Percentiles rank a stretch among this genome's conserved stretches.
Conservation (phyloP, 371 early-diverging fungal species). For the Mucor racemosus region DNA sequence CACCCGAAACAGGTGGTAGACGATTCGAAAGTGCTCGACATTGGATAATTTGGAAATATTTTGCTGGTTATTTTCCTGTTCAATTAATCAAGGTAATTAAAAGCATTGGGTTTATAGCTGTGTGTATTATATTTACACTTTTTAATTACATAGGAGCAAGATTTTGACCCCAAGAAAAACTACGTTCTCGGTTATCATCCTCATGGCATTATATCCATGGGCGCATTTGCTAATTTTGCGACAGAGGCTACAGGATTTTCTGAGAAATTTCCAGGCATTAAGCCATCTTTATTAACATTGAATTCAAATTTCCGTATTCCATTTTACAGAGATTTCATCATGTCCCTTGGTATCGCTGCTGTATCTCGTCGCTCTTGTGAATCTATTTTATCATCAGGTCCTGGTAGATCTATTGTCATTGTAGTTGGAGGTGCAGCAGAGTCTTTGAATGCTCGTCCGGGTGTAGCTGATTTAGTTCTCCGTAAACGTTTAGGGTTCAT, state of each 20-base stretch:
- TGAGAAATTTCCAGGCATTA: constrained; percentile 69
- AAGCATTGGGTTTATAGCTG: background rate
- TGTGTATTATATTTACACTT: background rate
- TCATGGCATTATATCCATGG: constrained; percentile 85
- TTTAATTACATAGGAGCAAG: constrained; percentile 55
- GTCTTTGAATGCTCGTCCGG: constrained; percentile 70
- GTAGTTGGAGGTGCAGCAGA: constrained; percentile 85
- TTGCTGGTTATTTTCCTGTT: constrained; percentile 83
- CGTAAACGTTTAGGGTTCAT: constrained; percentile 81
- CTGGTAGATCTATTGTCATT: constrained; percentile 80
- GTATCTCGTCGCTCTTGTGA: constrained; percentile 80
- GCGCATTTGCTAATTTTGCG: constrained; percentile 83
- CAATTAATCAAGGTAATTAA: constrained; percentile 68
- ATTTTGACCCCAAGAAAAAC: constrained; percentile 75
- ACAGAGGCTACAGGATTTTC: constrained; percentile 75
- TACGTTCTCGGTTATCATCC: constrained; percentile 85
- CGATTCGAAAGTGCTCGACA: constrained; percentile 62
- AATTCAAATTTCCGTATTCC: constrained; percentile 70
- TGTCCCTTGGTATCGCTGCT: constrained; percentile 75
- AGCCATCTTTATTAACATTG: constrained; percentile 65
- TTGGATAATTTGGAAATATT: constrained; percentile 67
- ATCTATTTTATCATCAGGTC: constrained; percentile 70
- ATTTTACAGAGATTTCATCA: constrained; percentile 74
- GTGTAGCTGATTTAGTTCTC: constrained; percentile 67
- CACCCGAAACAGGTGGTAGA: constrained; percentile 75